Evolutionary conservation across 2,329 filamentous ascomycete species (phyloP), one percentile per base, ranked within the genome.

Genomic region (Leptographium wingfieldii): DNA sequence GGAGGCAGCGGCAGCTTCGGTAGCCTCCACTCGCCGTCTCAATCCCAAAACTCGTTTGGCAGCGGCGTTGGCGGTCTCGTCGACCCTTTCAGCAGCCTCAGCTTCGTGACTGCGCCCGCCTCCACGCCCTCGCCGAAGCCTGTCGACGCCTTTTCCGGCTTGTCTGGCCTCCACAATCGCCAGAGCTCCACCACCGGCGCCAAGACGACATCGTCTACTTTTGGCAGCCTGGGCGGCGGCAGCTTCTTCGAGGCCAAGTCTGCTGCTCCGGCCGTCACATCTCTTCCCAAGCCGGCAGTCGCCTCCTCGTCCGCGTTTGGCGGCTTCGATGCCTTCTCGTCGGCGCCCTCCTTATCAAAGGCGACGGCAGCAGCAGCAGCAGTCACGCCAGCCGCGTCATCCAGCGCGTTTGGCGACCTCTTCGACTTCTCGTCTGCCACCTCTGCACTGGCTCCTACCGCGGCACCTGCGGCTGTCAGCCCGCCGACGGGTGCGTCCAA

Each of bases 211-310:
- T 65, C 70, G n/a, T 71, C 69, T 1, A 74, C 77, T 0, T 82
- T 84, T 65, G 74, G 77, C 11, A 75, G 75, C 14, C 70, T 84
- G 55, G 80, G 86, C 63, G 88, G 90, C 57, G 90, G 91, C 55
- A 82, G 87, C 69, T 94, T 96, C 73, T 96, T 96, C 69, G 86
- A 95, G 67, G 74, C 80, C 27, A 84, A 87, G 66, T 81, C 86
- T n/a, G 74, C 83, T 1, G 84, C 60, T 2, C 12, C 59, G 19
- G 12, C 56, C 25, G n/a, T 55, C 3, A 38, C 59, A 1, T 3
- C 59, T 1, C 16, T 40, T 10, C 22, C 60, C 29, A 62, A 60
- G 46, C 56, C 58, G 29, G 19, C 54, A 14, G 49, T 59, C 3
- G 49, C 61, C n/a, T 61, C 63, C 35, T 56, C 62, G 29, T 62